A percentile compares a stretch with the other conserved stretches of the same genome.
These are phyloP conservation scores for Candida golubevii DNA, from an alignment of 805 yeast species.

Conservation along the genomic window DNA sequence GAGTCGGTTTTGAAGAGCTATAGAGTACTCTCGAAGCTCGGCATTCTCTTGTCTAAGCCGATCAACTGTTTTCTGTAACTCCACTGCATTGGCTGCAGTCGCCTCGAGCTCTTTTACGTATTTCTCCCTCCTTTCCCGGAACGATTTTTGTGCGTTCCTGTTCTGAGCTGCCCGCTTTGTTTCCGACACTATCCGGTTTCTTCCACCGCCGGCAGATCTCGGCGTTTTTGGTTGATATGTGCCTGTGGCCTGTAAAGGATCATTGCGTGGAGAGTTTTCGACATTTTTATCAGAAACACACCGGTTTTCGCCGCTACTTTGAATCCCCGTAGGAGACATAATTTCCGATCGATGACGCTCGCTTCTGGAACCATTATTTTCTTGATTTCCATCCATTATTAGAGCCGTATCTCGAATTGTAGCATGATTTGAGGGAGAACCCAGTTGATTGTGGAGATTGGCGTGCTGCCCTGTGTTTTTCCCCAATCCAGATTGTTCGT, in stretches of 20 bases:
- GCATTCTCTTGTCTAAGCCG: constrained; percentile 65
- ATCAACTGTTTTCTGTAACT: constrained; percentile 61
- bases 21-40: constrained; percentile 67
- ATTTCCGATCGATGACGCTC: too few species aligned
- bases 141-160: constrained; percentile 88
- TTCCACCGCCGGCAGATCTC: neutral
- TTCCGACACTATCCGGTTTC: constrained; percentile 36
- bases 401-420: too few species aligned
- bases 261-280: too few species aligned
- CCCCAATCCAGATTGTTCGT: neutral
- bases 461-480: neutral
- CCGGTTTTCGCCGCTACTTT: too few species aligned
- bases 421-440: too few species aligned
- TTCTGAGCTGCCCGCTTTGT: constrained; percentile 90
- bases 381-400: too few species aligned
- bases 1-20: constrained; percentile 64
- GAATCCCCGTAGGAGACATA: too few species aligned
- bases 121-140: constrained; percentile 77
- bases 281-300: too few species aligned
- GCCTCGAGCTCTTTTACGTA: constrained; percentile 76
- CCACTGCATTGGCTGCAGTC: constrained; percentile 59
- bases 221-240: too few species aligned
- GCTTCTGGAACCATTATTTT: too few species aligned
- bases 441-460: too few species aligned
- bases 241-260: too few species aligned